A percentile compares a stretch with the other conserved stretches of the same genome.
Conservation (phyloP, 257 asterid species). For the Gentiana straminea region DNA sequence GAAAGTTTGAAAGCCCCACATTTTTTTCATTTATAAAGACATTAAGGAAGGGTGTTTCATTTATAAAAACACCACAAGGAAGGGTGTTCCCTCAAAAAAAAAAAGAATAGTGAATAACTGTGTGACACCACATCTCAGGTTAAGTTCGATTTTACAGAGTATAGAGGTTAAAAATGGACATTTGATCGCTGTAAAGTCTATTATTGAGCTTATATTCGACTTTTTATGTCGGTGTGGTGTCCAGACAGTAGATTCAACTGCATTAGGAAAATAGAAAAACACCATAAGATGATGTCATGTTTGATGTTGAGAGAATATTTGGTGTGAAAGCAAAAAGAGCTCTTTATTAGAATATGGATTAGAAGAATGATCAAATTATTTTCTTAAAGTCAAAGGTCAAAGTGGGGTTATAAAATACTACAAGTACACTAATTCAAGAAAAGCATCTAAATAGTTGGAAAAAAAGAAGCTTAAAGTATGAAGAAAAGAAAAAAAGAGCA, state of each 20-base stretch:
- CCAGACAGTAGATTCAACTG: not conserved
- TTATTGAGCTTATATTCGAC: too few species aligned
- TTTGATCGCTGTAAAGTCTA: too few species aligned
- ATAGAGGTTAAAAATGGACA: not conserved
- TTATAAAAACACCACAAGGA: too few species aligned
- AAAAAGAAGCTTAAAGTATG: conserved; percentile 26
- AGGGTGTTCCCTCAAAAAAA: not conserved
- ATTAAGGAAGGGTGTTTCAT: too few species aligned
- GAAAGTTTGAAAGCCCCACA: too few species aligned
- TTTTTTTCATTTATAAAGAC: too few species aligned
- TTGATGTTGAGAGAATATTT: not conserved
- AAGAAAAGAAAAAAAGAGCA: too few species aligned
- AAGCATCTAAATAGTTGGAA: conserved; percentile 20
- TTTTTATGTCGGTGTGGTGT: not conserved
- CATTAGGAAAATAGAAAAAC: not conserved
- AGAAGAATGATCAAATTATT: conserved; percentile 23
- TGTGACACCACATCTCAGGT: not conserved
- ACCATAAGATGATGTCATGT: not conserved
- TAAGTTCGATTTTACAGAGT: not conserved
- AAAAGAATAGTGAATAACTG: not conserved
- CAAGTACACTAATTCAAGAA: conserved; percentile 20
- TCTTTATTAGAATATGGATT: conserved; percentile 5
- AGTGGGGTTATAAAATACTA: conserved; percentile 15
- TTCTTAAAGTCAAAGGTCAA: conserved; percentile 26
- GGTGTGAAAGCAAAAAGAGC: not conserved